Evolutionary conservation across 306 rosid genomes (phyloP).

Genomic region (Sesbania bispinosa): DNA sequence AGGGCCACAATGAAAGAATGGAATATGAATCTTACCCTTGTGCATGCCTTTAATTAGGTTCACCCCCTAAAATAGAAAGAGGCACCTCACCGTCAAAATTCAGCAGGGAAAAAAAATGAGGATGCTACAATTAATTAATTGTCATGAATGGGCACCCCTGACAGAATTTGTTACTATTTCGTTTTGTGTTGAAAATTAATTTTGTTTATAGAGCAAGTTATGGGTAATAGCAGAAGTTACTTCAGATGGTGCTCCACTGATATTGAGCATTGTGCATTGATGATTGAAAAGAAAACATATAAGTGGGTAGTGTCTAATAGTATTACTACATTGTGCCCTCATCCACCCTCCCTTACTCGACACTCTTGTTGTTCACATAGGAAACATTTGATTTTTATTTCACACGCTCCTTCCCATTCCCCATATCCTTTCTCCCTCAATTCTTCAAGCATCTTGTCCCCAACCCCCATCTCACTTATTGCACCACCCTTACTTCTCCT

Average conservation of each 20-base stretch:
- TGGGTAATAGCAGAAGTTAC: conserved; percentile 32
- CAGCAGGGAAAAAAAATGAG: too few relatives aligned
- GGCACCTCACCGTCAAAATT: conserved; percentile 5
- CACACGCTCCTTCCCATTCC: conserved; percentile 57
- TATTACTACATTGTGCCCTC: conserved; percentile 53
- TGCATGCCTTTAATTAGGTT: conserved; percentile 7
- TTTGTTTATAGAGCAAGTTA: conserved; percentile 34
- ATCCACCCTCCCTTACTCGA: conserved; percentile 43
- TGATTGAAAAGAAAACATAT: conserved; percentile 56
- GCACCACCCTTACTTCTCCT: conserved; percentile 29
- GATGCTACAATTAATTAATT: conserved; percentile 21
- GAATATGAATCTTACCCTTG: not conserved
- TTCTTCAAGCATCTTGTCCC: conserved; percentile 65
- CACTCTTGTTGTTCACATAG: conserved; percentile 57
- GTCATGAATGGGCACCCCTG: conserved; percentile 37
- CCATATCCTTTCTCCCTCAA: conserved; percentile 51
- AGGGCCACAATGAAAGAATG: too few relatives aligned
- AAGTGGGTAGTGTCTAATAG: conserved; percentile 43
- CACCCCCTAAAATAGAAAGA: conserved; percentile 15
- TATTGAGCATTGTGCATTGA: conserved; percentile 52
- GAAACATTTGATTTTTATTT: conserved; percentile 61
- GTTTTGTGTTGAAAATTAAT: not conserved
- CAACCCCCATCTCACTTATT: conserved; percentile 45
- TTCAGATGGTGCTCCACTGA: conserved; percentile 20
- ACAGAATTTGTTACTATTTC: not conserved